Percentiles rank a stretch among this genome's conserved stretches.
phyloP scores from a whole-genome alignment of 1,139 yeast genomes.

The Suhomyces kunorum region DNA sequence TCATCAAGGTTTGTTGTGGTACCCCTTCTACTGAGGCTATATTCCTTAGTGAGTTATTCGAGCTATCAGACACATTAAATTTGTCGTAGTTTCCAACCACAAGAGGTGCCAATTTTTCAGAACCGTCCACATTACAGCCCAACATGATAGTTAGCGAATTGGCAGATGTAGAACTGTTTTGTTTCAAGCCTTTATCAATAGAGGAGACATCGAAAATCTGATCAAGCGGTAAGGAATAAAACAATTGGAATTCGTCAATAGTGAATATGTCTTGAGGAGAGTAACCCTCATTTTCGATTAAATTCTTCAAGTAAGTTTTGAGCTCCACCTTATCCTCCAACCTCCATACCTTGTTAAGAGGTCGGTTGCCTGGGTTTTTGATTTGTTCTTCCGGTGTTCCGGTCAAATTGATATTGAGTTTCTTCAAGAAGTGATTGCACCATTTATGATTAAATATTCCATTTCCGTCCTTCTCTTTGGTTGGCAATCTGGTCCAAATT shows the following conservation, averaged over 20 bases:
- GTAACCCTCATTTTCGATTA: conserved; percentile 37
- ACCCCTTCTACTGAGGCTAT: conserved; percentile 18
- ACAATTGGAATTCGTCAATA: conserved; percentile 61
- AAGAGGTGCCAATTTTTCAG: conserved; percentile 60
- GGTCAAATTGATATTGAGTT: conserved; percentile 52
- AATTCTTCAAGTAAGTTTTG: conserved; percentile 35
- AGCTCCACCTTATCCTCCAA: conserved; percentile 56
- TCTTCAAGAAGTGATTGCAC: conserved; percentile 60
- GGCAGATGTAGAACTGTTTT: conserved; percentile 48
- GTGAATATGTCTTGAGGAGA: conserved; percentile 58
- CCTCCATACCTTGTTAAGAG: conserved; percentile 60
- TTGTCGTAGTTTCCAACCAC: conserved; percentile 62
- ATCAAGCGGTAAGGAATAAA: conserved; percentile 62
- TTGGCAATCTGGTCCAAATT: conserved; percentile 62
- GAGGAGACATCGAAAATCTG: conserved; percentile 54
- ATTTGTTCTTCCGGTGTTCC: conserved; percentile 48
- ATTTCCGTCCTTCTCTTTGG: conserved; percentile 56
- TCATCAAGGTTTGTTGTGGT: conserved; percentile 33
- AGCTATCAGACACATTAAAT: conserved; percentile 46
- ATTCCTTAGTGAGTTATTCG: conserved; percentile 32
- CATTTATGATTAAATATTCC: conserved; percentile 67
- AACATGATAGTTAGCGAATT: conserved; percentile 60
- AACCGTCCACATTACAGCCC: conserved; percentile 63
- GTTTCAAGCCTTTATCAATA: conserved; percentile 48
- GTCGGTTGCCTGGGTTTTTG: conserved; percentile 32